Base-by-base conservation (phyloP, 2,329 filamentous ascomycete species). In the Tolypocladium inflatum region DNA sequence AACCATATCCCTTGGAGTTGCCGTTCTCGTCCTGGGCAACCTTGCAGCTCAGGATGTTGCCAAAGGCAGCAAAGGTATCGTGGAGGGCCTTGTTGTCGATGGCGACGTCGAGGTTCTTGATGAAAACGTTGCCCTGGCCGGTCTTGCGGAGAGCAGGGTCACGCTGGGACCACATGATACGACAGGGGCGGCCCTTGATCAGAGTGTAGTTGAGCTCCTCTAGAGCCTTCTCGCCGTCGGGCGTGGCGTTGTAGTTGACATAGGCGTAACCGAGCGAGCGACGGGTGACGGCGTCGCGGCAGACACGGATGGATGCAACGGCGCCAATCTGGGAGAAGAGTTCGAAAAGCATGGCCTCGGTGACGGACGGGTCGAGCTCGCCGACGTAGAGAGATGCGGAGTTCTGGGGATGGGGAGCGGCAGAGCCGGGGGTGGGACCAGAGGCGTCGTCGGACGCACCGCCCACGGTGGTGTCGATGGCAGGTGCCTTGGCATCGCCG, bases 81-180 rank as follows among this genome's bases (percentile, higher is more conserved):
- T 99, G 94, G 59, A 99, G 89, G 74, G 94, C 94, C 86, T 99
- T 99, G 88, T 99, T 99, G 80, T 99, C 94, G 70, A 99, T 99
- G 69, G 94, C 94, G 66, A 88, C 88, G 76, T 99, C 94, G 65
- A 99, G 83, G 81, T 99, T 99, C 88, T 99, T 99, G 86, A 99
- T 99, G 85, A 99, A 99, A 69, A 99, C 93, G 73, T 99, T 99
- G 75, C 94, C 94, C 80, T 97, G 91, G 66, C 94, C 94, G 67
- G 91, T 99, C 88, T 99, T 99, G 81, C 94, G 94, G 69, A 99
- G 87, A 74, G 93, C 93, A 65, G 94, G 94, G 78, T 99, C 94
- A 76, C 94, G 94, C 85, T 99, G 94, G 65, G 94, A 99, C 94
- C 94, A 99, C 94, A 99, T 99, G 80, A 99, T 99, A 72, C 94